Evolutionary conservation across 345 rosid species (phyloP).

Genomic region (Salix udensis): DNA sequence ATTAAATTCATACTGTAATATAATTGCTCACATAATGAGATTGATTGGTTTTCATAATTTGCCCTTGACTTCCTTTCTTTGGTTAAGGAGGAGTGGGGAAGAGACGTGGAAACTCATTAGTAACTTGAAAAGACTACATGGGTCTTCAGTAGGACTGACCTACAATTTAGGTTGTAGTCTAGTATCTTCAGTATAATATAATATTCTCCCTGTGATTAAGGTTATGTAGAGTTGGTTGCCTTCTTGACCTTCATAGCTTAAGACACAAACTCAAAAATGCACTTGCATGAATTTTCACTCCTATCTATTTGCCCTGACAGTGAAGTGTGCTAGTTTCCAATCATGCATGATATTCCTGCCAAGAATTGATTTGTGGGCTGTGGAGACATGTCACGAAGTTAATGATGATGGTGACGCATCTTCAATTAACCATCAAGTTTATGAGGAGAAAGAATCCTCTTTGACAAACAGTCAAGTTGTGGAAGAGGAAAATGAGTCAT

Average conservation of each 20-base stretch:
- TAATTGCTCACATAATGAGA: too few relatives aligned
- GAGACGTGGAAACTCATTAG: too few relatives aligned
- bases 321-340: conserved; percentile 70
- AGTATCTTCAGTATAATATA: too few relatives aligned
- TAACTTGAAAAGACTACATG: too few relatives aligned
- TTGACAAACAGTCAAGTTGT: conserved; percentile 12
- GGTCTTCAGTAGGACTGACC: too few relatives aligned
- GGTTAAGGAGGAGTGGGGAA: too few relatives aligned
- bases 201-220: not conserved
- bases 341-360: conserved; percentile 80
- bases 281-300: conserved; percentile 10
- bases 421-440: conserved; percentile 12
- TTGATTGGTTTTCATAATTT: too few relatives aligned
- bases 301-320: conserved; percentile 35
- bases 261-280: not conserved
- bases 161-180: too few relatives aligned
- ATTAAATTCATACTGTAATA: too few relatives aligned
- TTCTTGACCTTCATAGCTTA: not conserved
- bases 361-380: conserved; percentile 92
- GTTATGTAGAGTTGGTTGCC: not conserved
- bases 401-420: conserved; percentile 26
- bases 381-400: conserved; percentile 39
- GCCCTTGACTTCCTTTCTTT: too few relatives aligned
- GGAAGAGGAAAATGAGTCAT: conserved; percentile 16
- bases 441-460: conserved; percentile 32